Evolutionary conservation across 148 eudicot genomes (phyloP).

Genomic region (Vaccinium macrocarpon): DNA sequence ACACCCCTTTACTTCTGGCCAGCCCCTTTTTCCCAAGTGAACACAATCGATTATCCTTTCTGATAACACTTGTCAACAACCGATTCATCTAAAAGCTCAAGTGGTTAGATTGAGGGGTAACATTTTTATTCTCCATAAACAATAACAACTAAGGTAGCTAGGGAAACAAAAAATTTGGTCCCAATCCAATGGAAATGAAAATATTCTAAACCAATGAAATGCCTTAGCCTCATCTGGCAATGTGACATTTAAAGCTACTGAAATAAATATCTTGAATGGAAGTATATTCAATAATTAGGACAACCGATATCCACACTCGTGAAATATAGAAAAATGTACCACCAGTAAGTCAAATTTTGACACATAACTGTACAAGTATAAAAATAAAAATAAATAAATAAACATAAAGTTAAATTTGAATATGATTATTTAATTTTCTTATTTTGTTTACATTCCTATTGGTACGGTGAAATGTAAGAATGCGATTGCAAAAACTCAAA

Average conservation of each 20-base stretch:
- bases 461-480: neutral
- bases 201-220: neutral
- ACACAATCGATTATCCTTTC: no score
- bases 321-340: neutral
- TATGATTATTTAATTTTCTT: neutral
- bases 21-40: no score
- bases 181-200: conserved; percentile 11
- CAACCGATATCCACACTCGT: neutral
- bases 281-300: neutral
- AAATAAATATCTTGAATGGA: neutral
- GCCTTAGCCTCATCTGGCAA: neutral
- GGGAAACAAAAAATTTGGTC: neutral
- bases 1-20: no score
- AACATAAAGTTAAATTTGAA: neutral
- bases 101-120: neutral
- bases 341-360: neutral
- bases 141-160: neutral
- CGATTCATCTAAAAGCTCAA: neutral
- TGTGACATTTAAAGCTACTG: neutral
- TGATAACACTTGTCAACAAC: no score
- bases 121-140: neutral
- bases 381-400: neutral
- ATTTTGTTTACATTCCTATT: neutral
- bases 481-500: neutral
- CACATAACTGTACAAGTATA: neutral